Evolutionary conservation across 495 filamentous ascomycete genomes (phyloP).

Genomic region (Oidiodendron maius): DNA sequence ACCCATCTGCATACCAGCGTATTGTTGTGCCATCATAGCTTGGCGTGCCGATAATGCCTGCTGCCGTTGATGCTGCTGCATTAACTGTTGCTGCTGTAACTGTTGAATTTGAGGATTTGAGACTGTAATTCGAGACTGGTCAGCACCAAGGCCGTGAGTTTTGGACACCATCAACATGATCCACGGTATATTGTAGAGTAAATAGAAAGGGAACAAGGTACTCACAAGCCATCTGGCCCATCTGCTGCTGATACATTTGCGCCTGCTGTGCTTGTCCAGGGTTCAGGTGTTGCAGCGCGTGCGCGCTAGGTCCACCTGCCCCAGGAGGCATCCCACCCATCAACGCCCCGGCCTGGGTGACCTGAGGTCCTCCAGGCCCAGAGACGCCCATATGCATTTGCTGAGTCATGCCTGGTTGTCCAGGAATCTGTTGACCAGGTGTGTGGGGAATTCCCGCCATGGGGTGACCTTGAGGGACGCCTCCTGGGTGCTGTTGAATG

Average conservation of each 20-base stretch:
- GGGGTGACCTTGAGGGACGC: slow-evolving; percentile 71
- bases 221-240: slow-evolving; percentile 17
- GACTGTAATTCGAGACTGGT: slow-evolving; percentile 16
- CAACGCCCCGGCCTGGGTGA: slow-evolving; percentile 71
- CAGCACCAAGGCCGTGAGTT: slow-evolving; percentile 11
- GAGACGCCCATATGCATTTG: slow-evolving; percentile 84
- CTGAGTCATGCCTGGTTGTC: slow-evolving; percentile 61
- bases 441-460: slow-evolving; percentile 55
- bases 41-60: slow-evolving; percentile 43
- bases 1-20: slow-evolving; percentile 43
- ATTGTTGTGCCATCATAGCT: slow-evolving; percentile 34
- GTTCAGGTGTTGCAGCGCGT: slow-evolving; percentile 74
- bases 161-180: background rate
- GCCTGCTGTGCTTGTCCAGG: slow-evolving; percentile 59
- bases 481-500: slow-evolving; percentile 68
- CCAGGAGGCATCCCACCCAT: slow-evolving; percentile 73
- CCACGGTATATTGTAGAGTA: background rate
- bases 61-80: slow-evolving; percentile 37
- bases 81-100: slow-evolving; percentile 22
- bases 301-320: slow-evolving; percentile 60
- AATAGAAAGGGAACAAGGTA: background rate
- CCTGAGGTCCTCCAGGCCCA: slow-evolving; percentile 69
- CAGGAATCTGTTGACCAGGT: slow-evolving; percentile 54
- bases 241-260: slow-evolving; percentile 17
- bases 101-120: slow-evolving; percentile 21